Percentiles rank a stretch among this genome's conserved stretches.
Evolutionary conservation across 2,329 filamentous ascomycete species (phyloP).

Genomic region (Ceratocystis cacaofunesta): DNA sequence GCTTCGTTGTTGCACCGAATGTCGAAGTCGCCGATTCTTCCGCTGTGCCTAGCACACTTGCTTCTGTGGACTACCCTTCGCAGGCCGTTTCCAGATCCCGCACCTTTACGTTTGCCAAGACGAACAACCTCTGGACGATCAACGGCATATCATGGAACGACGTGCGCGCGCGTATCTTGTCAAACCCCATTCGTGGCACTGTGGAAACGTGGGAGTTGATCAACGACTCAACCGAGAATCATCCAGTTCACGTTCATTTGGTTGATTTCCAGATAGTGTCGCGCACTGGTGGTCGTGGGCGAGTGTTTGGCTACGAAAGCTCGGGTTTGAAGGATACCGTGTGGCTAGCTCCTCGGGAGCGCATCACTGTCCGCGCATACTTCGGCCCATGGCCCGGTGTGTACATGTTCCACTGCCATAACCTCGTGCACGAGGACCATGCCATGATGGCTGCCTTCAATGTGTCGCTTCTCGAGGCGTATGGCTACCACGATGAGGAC

Average conservation of each 20-base stretch:
- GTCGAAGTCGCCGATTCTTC: constrained; percentile 25
- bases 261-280: constrained; percentile 41
- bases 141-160: constrained; percentile 35
- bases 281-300: constrained; percentile 29
- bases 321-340: constrained; percentile 44
- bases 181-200: constrained; percentile 31
- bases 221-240: constrained; percentile 36
- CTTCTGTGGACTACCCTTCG: constrained; percentile 27
- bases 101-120: constrained; percentile 32
- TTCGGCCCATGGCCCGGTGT: constrained; percentile 39
- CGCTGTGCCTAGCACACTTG: constrained; percentile 24
- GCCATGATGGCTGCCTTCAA: constrained; percentile 36
- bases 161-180: constrained; percentile 33
- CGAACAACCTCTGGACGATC: constrained; percentile 34
- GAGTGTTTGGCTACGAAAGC: constrained; percentile 37
- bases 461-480: constrained; percentile 25
- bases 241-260: constrained; percentile 43
- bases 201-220: constrained; percentile 36
- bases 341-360: constrained; percentile 37
- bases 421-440: constrained; percentile 31
- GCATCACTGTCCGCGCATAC: constrained; percentile 34
- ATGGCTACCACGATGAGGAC: constrained; percentile 27
- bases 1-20: constrained; percentile 32
- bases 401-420: constrained; percentile 37
- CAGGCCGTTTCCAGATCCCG: constrained; percentile 27